A percentile compares a stretch with the other conserved stretches of the same genome.
These are phyloP conservation scores for Fusarium falciforme DNA, from an alignment of 2,329 filamentous ascomycete genomes.

Conservation along the genomic window DNA sequence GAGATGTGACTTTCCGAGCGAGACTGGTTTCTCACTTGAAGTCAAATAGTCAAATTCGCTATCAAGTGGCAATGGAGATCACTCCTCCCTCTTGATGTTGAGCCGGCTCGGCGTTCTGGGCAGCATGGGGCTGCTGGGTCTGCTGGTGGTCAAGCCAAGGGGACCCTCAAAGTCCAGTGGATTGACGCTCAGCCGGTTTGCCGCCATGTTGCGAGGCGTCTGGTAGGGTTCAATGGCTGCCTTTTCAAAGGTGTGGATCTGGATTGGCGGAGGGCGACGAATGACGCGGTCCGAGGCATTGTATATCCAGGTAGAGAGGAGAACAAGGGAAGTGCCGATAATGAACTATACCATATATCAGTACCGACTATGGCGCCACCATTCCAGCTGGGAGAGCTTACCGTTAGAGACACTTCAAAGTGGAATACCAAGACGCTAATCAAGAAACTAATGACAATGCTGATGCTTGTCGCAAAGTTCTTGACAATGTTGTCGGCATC, in stretches of 20 bases:
- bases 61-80: constrained; percentile 6
- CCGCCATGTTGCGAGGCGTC: constrained; percentile 52
- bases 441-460: constrained; percentile 87
- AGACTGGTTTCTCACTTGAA: constrained; percentile 19
- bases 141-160: constrained; percentile 57
- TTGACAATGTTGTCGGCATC: constrained; percentile 80
- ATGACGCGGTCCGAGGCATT: constrained; percentile 71
- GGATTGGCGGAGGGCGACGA: constrained; percentile 71
- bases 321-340: constrained; percentile 80
- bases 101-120: constrained; percentile 53
- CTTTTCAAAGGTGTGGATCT: constrained; percentile 82
- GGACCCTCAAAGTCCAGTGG: constrained; percentile 52
- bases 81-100: constrained; percentile 54
- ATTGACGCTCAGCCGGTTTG: constrained; percentile 51
- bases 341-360: constrained; percentile 71
- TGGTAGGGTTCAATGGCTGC: constrained; percentile 64
- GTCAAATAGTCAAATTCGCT: not conserved
- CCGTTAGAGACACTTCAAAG: constrained; percentile 77
- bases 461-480: constrained; percentile 93
- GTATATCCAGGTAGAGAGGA: constrained; percentile 88
- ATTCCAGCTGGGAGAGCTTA: constrained; percentile 59
- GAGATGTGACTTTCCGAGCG: constrained; percentile 24
- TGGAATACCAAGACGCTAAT: constrained; percentile 89
- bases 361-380: not conserved
- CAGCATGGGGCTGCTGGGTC: constrained; percentile 60